phyloP scores from a whole-genome alignment of 495 filamentous ascomycete species.

The Penicillium paradoxum region DNA sequence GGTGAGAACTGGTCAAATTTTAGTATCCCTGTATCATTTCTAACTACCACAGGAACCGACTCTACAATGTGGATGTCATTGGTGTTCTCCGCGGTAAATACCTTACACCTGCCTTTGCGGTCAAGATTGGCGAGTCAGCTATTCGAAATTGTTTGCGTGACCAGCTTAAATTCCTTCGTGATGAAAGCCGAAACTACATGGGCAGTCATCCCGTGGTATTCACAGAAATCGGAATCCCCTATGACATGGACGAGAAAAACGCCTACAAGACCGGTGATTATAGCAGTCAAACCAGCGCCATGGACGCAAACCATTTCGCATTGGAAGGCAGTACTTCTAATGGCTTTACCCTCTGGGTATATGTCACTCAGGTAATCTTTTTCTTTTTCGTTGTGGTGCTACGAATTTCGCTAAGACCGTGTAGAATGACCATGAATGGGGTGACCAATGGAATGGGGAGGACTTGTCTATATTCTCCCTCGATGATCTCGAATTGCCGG shows the following conservation, averaged over 20 bases:
- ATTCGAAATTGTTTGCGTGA: constrained; percentile 92
- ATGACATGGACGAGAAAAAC: constrained; percentile 95
- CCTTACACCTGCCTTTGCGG: constrained; percentile 76
- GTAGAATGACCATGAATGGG: constrained; percentile 81
- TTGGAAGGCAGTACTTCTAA: constrained; percentile 75
- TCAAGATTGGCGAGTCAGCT: constrained; percentile 90
- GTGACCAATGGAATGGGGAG: constrained; percentile 96
- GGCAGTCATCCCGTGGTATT: constrained; percentile 86
- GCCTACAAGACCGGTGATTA: constrained; percentile 98
- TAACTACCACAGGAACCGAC: constrained; percentile 59
- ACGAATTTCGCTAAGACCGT: constrained; percentile 2
- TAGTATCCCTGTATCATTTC: neutral
- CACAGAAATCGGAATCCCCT: constrained; percentile 95
- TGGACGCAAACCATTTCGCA: constrained; percentile 96
- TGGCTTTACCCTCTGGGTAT: constrained; percentile 87
- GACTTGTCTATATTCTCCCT: constrained; percentile 85
- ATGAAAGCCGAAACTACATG: constrained; percentile 88
- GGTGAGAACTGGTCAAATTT: constrained; percentile 42
- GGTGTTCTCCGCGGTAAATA: constrained; percentile 88
- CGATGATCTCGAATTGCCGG: constrained; percentile 69
- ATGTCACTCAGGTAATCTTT: constrained; percentile 60
- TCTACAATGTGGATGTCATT: constrained; percentile 95
- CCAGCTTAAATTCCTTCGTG: constrained; percentile 78
- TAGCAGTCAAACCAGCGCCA: constrained; percentile 83
- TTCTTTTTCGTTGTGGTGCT: neutral